Conservation (phyloP, 1,139 yeast genomes). For the Nadsonia starkeyi-henricii region DNA sequence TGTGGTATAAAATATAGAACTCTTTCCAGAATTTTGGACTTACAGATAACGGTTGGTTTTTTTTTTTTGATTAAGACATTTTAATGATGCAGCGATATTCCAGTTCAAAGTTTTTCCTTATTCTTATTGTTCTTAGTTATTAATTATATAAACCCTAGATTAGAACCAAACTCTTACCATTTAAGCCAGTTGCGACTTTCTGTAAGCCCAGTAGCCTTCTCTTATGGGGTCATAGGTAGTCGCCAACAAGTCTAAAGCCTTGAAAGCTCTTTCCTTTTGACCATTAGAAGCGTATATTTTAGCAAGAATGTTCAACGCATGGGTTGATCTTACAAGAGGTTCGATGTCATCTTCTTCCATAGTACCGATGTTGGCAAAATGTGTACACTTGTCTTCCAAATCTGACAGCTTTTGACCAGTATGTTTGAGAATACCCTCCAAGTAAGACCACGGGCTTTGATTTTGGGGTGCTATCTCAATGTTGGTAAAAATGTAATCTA, state of each 20-base stretch:
- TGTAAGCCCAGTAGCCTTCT: constrained; percentile 45
- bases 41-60: no score
- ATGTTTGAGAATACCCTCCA: constrained; percentile 43
- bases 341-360: constrained; percentile 12
- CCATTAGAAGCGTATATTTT: constrained; percentile 29
- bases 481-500: constrained; percentile 32
- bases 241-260: constrained; percentile 36
- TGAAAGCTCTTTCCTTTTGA: constrained; percentile 24
- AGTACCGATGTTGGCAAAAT: constrained; percentile 25
- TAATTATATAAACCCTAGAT: no score
- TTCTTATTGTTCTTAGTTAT: no score
- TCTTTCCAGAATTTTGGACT: no score
- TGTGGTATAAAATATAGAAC: no score
- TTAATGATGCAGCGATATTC: no score
- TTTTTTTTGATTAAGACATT: no score
- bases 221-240: constrained; percentile 52
- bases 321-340: constrained; percentile 33
- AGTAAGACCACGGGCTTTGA: constrained; percentile 78
- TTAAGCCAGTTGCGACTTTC: constrained; percentile 2
- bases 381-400: constrained; percentile 32
- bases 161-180: no score
- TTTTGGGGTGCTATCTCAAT: constrained; percentile 63
- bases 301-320: constrained; percentile 56
- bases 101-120: no score
- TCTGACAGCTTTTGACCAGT: constrained; percentile 20